phyloP scores from a whole-genome alignment of 1,139 yeast species.

The Hyphopichia burtonii region DNA sequence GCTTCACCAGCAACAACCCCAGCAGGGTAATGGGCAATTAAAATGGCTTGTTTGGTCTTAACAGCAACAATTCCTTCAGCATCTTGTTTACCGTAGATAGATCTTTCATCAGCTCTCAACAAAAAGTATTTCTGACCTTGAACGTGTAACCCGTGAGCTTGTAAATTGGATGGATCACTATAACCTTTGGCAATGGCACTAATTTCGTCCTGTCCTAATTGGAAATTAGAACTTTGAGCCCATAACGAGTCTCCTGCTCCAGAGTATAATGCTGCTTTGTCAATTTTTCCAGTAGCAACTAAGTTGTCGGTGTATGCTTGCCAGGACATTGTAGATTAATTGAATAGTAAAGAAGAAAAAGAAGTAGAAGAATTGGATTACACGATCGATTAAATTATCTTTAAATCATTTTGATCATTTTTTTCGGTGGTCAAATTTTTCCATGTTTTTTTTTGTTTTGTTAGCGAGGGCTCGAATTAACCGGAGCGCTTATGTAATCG shows the following conservation, averaged over 20 bases:
- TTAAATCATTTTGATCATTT: not conserved
- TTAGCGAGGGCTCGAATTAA: not conserved
- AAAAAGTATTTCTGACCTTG: constrained; percentile 86
- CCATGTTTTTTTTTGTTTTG: not conserved
- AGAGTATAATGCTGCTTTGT: constrained; percentile 89
- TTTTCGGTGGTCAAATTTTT: not conserved
- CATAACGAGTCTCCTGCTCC: constrained; percentile 93
- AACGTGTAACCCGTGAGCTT: constrained; percentile 81
- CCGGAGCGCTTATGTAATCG: not conserved
- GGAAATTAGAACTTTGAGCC: constrained; percentile 80
- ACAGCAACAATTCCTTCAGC: constrained; percentile 88
- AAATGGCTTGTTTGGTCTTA: constrained; percentile 88
- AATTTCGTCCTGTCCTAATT: constrained; percentile 71
- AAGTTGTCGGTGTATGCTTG: constrained; percentile 94
- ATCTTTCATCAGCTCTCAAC: constrained; percentile 87
- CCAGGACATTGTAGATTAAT: constrained; percentile 31
- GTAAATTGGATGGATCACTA: constrained; percentile 74
- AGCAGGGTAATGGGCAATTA: constrained; percentile 92
- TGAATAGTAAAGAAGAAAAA: not conserved
- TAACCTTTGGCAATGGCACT: constrained; percentile 74
- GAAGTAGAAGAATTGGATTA: not conserved
- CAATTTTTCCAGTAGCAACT: constrained; percentile 80
- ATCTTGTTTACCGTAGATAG: constrained; percentile 88
- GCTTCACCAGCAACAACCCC: constrained; percentile 95
- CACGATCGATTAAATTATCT: not conserved